Evolutionary conservation across 108 stramenopile species (phyloP).

Genomic region (Cylindrotheca fusiformis): DNA sequence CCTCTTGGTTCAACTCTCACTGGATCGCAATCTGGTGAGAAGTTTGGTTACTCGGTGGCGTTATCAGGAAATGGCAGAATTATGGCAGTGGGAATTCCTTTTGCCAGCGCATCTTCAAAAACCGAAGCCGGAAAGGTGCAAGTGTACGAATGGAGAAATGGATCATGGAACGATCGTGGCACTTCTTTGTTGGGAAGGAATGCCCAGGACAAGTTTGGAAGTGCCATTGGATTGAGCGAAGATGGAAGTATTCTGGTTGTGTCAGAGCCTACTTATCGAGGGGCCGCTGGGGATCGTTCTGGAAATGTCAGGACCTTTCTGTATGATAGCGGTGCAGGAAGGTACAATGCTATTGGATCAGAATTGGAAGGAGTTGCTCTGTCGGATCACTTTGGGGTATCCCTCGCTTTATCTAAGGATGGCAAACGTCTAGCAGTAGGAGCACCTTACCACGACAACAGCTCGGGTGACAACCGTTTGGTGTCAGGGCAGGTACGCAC

Average conservation of each 20-base stretch:
- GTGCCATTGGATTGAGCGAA: conserved; percentile 21
- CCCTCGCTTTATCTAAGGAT: conserved; percentile 47
- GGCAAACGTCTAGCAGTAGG: conserved; percentile 60
- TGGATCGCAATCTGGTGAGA: conserved; percentile 8
- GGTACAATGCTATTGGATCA: conserved; percentile 12
- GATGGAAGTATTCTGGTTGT: conserved; percentile 38
- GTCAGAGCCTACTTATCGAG: conserved; percentile 29
- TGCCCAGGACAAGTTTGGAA: conserved; percentile 31
- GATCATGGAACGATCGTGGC: conserved; percentile 8
- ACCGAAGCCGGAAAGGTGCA: conserved; percentile 24
- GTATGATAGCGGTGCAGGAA: neutral
- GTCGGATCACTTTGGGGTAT: conserved; percentile 50
- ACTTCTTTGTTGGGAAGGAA: conserved; percentile 13
- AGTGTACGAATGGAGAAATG: conserved; percentile 23
- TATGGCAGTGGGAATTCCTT: conserved; percentile 44
- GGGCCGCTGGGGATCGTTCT: conserved; percentile 16
- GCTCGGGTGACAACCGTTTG: conserved; percentile 8
- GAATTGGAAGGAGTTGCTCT: conserved; percentile 22
- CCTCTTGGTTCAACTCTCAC: neutral
- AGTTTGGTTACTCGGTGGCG: conserved; percentile 40
- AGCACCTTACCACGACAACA: conserved; percentile 59
- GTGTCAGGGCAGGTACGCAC: conserved; percentile 37
- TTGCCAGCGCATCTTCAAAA: conserved; percentile 5
- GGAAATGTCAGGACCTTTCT: conserved; percentile 34
- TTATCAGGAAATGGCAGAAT: conserved; percentile 38